Conservation (phyloP, 2,329 filamentous ascomycete genomes). For the Penicillium brasilianum region DNA sequence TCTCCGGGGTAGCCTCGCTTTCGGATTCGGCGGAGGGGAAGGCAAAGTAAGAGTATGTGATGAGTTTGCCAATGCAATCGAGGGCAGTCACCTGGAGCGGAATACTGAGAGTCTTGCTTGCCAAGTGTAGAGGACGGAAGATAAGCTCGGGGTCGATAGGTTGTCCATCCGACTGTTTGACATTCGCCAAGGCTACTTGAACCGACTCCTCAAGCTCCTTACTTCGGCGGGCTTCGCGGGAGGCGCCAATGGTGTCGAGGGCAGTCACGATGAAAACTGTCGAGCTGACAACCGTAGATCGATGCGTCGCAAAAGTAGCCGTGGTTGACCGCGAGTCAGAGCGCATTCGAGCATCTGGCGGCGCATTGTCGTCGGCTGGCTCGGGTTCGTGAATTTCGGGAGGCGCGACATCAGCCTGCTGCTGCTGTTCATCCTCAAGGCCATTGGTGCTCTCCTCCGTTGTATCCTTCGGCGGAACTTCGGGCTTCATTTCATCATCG, state of each 20-base stretch:
- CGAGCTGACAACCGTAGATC: slow-evolving; percentile 78
- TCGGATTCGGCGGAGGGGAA: slow-evolving; percentile 59
- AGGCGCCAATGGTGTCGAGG: slow-evolving; percentile 86
- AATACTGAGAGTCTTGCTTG: slow-evolving; percentile 83
- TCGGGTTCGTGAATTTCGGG: slow-evolving; percentile 31
- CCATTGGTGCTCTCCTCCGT: slow-evolving; percentile 32
- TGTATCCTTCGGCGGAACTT: slow-evolving; percentile 32
- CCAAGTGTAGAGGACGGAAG: slow-evolving; percentile 87
- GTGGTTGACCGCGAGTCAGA: slow-evolving; percentile 67
- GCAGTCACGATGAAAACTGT: slow-evolving; percentile 95
- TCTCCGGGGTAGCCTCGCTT: slow-evolving; percentile 37
- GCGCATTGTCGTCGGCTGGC: slow-evolving; percentile 25
- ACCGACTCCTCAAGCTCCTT: slow-evolving; percentile 83
- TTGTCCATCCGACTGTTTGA: slow-evolving; percentile 81
- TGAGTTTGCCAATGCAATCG: slow-evolving; percentile 98
- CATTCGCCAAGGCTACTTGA: slow-evolving; percentile 79
- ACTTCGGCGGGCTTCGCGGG: slow-evolving; percentile 86
- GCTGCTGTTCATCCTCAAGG: slow-evolving; percentile 18
- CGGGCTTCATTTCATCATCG: slow-evolving; percentile 31
- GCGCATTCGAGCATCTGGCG: slow-evolving; percentile 49
- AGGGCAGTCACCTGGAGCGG: slow-evolving; percentile 86
- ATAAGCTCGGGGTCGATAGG: slow-evolving; percentile 89
- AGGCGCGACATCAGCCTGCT: slow-evolving; percentile 21
- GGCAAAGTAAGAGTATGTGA: slow-evolving; percentile 98
- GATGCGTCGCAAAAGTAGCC: slow-evolving; percentile 55